Evolutionary conservation across 768 basidiomycete genomes (phyloP).

Genomic region (Leccinellum albellum): DNA sequence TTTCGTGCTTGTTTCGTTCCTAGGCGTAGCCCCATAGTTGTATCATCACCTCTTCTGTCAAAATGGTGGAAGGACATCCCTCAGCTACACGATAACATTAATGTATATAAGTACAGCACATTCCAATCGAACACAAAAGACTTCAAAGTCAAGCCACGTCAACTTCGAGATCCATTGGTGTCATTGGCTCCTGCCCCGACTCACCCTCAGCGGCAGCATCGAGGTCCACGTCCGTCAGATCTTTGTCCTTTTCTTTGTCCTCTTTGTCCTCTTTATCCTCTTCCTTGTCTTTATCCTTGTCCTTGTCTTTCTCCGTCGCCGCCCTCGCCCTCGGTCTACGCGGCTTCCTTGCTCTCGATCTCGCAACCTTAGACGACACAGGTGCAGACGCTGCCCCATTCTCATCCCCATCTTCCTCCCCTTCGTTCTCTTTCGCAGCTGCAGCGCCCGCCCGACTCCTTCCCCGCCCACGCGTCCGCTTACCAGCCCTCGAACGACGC

Average conservation of each 20-base stretch:
- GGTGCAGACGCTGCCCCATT: constrained; percentile 10
- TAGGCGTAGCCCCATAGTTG: constrained; percentile 29
- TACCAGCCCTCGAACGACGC: constrained; percentile 26
- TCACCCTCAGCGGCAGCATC: constrained; percentile 28
- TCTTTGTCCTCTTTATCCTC: constrained; percentile 25
- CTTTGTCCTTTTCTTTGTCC: constrained; percentile 9
- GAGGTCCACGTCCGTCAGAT: constrained; percentile 31
- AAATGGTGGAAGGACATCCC: neutral
- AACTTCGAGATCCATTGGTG: constrained; percentile 37
- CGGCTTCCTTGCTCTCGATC: constrained; percentile 30
- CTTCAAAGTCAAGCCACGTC: constrained; percentile 38
- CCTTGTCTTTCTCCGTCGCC: constrained; percentile 26
- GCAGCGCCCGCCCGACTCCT: constrained; percentile 31
- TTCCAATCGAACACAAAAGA: constrained; percentile 23
- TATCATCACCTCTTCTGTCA: neutral
- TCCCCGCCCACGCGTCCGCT: constrained; percentile 31
- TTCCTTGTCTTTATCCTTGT: constrained; percentile 13
- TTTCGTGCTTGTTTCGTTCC: constrained; percentile 58
- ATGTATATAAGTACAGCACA: neutral
- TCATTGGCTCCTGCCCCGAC: constrained; percentile 32
- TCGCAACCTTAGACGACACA: constrained; percentile 24
- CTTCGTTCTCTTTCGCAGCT: constrained; percentile 28
- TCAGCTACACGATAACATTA: neutral
- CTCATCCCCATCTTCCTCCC: constrained; percentile 39
- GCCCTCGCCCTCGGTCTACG: constrained; percentile 23